A percentile compares a stretch with the other conserved stretches of the same genome.
Conservation (phyloP, 1,139 yeast species). For the Suhomyces kunorum region DNA sequence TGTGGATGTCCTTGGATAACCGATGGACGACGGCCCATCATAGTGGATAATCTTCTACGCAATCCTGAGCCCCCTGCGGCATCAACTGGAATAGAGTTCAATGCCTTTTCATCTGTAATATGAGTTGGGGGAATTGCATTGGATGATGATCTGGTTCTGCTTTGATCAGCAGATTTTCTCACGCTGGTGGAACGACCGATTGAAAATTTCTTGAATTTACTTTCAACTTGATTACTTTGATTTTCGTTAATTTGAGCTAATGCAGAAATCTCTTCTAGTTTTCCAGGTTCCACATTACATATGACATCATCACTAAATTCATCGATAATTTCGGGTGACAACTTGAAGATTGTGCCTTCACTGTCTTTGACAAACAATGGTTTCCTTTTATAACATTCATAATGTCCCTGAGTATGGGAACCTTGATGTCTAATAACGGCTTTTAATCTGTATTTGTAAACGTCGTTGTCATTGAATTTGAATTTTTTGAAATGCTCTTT, state of each 20-base stretch:
- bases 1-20: slow-evolving; percentile 43
- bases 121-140: slow-evolving; percentile 8
- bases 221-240: neutral
- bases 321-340: slow-evolving; percentile 48
- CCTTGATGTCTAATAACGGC: slow-evolving; percentile 87
- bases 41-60: slow-evolving; percentile 39
- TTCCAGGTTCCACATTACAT: slow-evolving; percentile 7
- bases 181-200: slow-evolving; percentile 13
- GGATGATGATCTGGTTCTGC: slow-evolving; percentile 9
- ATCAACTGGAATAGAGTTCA: neutral
- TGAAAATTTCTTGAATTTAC: slow-evolving; percentile 19
- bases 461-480: slow-evolving; percentile 47
- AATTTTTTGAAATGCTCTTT: slow-evolving; percentile 42
- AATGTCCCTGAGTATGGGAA: slow-evolving; percentile 87
- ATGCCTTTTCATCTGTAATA: neutral
- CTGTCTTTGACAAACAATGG: slow-evolving; percentile 58
- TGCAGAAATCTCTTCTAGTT: neutral
- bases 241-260: neutral
- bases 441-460: slow-evolving; percentile 57
- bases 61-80: slow-evolving; percentile 17
- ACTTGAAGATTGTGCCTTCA: slow-evolving; percentile 48
- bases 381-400: slow-evolving; percentile 74
- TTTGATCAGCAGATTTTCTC: slow-evolving; percentile 1
- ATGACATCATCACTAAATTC: slow-evolving; percentile 18
- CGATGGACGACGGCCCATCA: slow-evolving; percentile 50